These are phyloP conservation scores for Porpolomopsis calyptriformis DNA, from an alignment of 768 basidiomycete species.

Conservation along the genomic window DNA sequence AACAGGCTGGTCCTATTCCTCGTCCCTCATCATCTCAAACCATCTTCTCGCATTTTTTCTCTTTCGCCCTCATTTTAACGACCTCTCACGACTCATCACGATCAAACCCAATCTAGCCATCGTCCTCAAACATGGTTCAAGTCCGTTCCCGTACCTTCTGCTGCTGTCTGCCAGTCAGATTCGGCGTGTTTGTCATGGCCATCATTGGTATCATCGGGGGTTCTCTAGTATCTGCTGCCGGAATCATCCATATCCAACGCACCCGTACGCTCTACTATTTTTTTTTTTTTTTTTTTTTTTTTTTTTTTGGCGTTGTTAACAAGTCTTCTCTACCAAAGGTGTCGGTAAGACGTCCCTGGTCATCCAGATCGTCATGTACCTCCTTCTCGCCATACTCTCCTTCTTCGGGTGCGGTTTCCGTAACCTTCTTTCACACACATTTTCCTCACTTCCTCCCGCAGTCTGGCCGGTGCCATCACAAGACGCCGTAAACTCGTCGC, in stretches of 20 bases:
- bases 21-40: slow-evolving; percentile 14
- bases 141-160: slow-evolving; percentile 36
- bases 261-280: too few relatives aligned
- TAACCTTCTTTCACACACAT: neutral
- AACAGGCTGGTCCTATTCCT: slow-evolving; percentile 41
- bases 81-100: slow-evolving; percentile 13
- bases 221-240: slow-evolving; percentile 28
- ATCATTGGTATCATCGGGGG: slow-evolving; percentile 38
- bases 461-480: slow-evolving; percentile 33
- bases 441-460: slow-evolving; percentile 10
- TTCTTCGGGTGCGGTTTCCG: slow-evolving; percentile 29
- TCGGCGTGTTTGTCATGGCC: slow-evolving; percentile 36
- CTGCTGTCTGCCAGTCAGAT: slow-evolving; percentile 40
- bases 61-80: slow-evolving; percentile 13
- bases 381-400: slow-evolving; percentile 32
- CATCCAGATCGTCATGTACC: slow-evolving; percentile 33
- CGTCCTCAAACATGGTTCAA: slow-evolving; percentile 19
- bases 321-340: slow-evolving; percentile 2
- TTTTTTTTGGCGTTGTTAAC: neutral
- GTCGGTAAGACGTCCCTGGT: slow-evolving; percentile 31
- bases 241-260: slow-evolving; percentile 26
- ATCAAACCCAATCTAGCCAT: slow-evolving; percentile 3
- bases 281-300: neutral
- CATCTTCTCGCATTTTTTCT: slow-evolving; percentile 17
- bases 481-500: slow-evolving; percentile 31